Conservation (phyloP, 2,329 filamentous ascomycete genomes). For the Aphanocladium album region DNA sequence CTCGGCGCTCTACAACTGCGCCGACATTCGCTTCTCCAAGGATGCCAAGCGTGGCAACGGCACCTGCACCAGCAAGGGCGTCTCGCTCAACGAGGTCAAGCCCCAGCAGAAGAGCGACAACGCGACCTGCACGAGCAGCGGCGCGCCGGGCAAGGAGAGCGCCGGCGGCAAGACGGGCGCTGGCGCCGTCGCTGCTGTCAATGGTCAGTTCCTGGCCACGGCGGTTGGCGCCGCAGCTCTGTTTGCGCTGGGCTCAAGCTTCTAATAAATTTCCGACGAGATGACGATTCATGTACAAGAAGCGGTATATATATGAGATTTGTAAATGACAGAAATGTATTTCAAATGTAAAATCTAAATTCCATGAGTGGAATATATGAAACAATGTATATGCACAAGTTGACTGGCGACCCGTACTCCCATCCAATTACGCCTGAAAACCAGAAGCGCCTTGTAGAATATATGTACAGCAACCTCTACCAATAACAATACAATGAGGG, state of each 20-base stretch:
- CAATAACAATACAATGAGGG: conserved; percentile 3
- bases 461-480: conserved; percentile 12
- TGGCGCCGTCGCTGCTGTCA: neutral
- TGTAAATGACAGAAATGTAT: conserved; percentile 1
- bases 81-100: conserved; percentile 35
- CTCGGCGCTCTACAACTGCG: conserved; percentile 67
- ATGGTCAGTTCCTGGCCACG: neutral
- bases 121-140: neutral
- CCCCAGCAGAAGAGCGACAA: conserved; percentile 21
- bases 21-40: conserved; percentile 64
- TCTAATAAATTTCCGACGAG: neutral
- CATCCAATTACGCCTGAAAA: conserved; percentile 6
- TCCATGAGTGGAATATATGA: neutral
- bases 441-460: conserved; percentile 5
- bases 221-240: conserved; percentile 2
- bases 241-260: neutral
- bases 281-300: neutral
- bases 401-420: neutral
- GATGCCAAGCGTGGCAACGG: conserved; percentile 39
- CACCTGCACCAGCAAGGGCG: conserved; percentile 34
- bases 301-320: neutral
- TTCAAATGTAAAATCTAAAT: neutral
- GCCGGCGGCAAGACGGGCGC: conserved; percentile 13
- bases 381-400: neutral
- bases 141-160: conserved; percentile 2